These are phyloP conservation scores for Acorus calamus DNA, from an alignment of 106 monocot species.

Conservation along the genomic window DNA sequence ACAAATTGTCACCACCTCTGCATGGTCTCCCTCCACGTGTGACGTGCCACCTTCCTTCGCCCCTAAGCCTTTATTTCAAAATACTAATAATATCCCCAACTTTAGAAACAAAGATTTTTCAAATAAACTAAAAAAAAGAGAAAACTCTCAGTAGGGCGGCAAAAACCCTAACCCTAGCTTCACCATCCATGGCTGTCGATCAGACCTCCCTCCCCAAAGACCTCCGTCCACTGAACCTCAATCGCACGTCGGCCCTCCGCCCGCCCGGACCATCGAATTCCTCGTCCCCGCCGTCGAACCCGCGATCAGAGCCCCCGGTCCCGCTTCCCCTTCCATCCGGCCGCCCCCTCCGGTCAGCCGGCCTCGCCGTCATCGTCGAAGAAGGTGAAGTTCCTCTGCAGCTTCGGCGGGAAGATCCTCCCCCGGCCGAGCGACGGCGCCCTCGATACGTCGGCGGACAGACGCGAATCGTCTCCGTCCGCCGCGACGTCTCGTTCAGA, in stretches of 20 bases:
- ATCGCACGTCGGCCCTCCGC: not conserved
- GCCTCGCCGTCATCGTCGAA: not conserved
- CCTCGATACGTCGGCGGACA: constrained; percentile 79
- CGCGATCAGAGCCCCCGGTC: not conserved
- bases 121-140: no score
- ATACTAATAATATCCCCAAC: no score
- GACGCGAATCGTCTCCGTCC: constrained; percentile 61
- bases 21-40: no score
- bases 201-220: constrained; percentile 1
- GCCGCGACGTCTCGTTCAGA: constrained; percentile 32
- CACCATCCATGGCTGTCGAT: constrained; percentile 3
- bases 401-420: constrained; percentile 66
- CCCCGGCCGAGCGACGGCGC: constrained; percentile 66
- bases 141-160: no score
- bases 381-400: constrained; percentile 71
- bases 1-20: no score
- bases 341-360: not conserved
- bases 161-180: no score
- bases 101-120: no score
- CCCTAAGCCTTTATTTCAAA: no score
- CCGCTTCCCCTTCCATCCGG: not conserved
- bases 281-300: not conserved
- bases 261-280: not conserved
- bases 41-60: no score
- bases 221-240: not conserved